phyloP scores from a whole-genome alignment of 306 rosid genomes.

The Sicyos edulis region DNA sequence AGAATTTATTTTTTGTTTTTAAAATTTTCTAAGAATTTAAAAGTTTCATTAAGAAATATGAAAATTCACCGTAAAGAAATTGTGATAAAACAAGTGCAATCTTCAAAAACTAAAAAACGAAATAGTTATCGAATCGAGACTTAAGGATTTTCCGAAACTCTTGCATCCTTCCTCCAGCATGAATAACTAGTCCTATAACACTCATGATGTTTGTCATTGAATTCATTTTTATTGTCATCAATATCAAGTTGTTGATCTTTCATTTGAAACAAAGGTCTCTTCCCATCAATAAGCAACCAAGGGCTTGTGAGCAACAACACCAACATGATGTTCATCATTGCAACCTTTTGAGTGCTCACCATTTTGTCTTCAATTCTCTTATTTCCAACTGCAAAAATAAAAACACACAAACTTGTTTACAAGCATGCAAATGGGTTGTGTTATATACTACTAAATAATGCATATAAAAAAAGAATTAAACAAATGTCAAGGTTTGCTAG shows the following conservation, averaged over 20 bases:
- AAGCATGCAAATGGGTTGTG: not conserved
- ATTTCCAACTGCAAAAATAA: not conserved
- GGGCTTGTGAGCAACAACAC: constrained; percentile 11
- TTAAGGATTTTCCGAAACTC: not conserved
- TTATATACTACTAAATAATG: not conserved
- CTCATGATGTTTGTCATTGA: not conserved
- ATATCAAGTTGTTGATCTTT: not conserved
- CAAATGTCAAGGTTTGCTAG: not conserved
- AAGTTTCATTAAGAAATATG: no score
- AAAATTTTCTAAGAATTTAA: not conserved
- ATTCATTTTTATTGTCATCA: not conserved
- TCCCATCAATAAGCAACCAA: constrained; percentile 5
- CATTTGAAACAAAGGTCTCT: not conserved
- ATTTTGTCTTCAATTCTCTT: not conserved
- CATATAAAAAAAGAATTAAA: not conserved
- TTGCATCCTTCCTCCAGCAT: not conserved
- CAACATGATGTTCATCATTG: not conserved
- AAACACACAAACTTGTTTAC: not conserved
- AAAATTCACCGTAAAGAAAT: no score
- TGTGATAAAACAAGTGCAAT: not conserved
- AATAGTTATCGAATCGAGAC: not conserved
- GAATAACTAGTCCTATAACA: not conserved
- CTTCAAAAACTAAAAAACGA: not conserved
- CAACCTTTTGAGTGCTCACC: not conserved
- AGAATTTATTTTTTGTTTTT: not conserved